phyloP scores from a whole-genome alignment of 1,139 yeast species.

The Kodamaea derodonti region DNA sequence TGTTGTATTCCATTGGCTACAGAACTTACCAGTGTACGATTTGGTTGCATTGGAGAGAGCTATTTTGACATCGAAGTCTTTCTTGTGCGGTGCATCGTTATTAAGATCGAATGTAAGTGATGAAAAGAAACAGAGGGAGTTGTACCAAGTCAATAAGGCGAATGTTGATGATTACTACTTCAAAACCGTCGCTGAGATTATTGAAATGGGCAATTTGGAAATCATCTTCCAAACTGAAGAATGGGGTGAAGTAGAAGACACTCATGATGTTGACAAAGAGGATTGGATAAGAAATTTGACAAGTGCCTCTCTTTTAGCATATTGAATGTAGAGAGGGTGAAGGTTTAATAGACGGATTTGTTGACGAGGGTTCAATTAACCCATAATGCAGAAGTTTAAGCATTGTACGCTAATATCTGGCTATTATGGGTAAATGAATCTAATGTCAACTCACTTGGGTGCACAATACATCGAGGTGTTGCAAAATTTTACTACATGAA shows the following conservation, averaged over 20 bases:
- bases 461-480: too few species aligned
- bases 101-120: constrained; percentile 37
- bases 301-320: constrained; percentile 63
- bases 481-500: too few species aligned
- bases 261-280: constrained; percentile 92
- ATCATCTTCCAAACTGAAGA: constrained; percentile 76
- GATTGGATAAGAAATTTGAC: constrained; percentile 81
- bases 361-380: too few species aligned
- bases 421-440: too few species aligned
- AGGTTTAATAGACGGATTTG: too few species aligned
- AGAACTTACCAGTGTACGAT: constrained; percentile 64
- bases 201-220: constrained; percentile 77
- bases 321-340: too few species aligned
- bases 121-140: constrained; percentile 14
- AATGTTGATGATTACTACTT: constrained; percentile 24
- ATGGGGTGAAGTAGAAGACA: constrained; percentile 99
- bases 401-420: too few species aligned
- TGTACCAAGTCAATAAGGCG: constrained; percentile 36
- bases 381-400: too few species aligned
- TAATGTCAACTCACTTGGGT: too few species aligned
- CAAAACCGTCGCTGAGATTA: constrained; percentile 62
- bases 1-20: constrained; percentile 65
- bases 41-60: constrained; percentile 87
- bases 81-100: constrained; percentile 64
- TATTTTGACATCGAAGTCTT: constrained; percentile 78